phyloP scores from a whole-genome alignment of 2,329 filamentous ascomycete genomes.

The Fusarium equiseti region DNA sequence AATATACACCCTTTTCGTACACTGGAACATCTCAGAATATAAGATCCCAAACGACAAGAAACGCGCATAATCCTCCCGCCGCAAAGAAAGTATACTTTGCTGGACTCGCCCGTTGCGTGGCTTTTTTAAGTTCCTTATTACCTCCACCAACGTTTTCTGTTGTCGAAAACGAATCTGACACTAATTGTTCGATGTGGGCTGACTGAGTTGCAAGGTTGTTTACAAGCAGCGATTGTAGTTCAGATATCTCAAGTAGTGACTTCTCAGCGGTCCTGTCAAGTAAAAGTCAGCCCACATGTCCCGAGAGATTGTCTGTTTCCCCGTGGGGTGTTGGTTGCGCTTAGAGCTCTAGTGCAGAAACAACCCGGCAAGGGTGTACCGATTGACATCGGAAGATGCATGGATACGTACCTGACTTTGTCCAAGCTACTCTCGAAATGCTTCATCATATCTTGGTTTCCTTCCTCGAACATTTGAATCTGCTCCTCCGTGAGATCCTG shows the following conservation, averaged over 20 bases:
- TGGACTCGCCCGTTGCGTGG: conserved; percentile 76
- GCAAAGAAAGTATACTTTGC: conserved; percentile 85
- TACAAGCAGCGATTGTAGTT: conserved; percentile 89
- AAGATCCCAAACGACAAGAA: conserved; percentile 82
- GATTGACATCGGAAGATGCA: conserved; percentile 2
- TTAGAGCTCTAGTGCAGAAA: conserved; percentile 12
- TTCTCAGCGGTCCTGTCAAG: conserved; percentile 81
- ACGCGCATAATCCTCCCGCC: conserved; percentile 79
- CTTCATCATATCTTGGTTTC: conserved; percentile 91
- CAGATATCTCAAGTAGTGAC: conserved; percentile 91
- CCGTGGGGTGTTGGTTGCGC: conserved; percentile 15
- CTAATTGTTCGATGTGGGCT: conserved; percentile 89
- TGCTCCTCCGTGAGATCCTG: conserved; percentile 83
- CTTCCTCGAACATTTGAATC: conserved; percentile 90
- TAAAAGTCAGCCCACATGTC: conserved; percentile 30
- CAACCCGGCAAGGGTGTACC: conserved; percentile 14
- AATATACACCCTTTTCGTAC: conserved; percentile 1
- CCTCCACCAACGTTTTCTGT: conserved; percentile 88
- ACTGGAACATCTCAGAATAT: conserved; percentile 57
- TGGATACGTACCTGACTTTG: conserved; percentile 83
- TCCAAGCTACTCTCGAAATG: conserved; percentile 95
- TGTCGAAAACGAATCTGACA: conserved; percentile 84
- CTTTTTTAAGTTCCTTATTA: conserved; percentile 91
- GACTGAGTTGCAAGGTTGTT: conserved; percentile 87
- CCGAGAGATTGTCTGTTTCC: neutral